Evolutionary conservation across 2,329 filamentous ascomycete species (phyloP).

Genomic region (Fusarium coffeatum): DNA sequence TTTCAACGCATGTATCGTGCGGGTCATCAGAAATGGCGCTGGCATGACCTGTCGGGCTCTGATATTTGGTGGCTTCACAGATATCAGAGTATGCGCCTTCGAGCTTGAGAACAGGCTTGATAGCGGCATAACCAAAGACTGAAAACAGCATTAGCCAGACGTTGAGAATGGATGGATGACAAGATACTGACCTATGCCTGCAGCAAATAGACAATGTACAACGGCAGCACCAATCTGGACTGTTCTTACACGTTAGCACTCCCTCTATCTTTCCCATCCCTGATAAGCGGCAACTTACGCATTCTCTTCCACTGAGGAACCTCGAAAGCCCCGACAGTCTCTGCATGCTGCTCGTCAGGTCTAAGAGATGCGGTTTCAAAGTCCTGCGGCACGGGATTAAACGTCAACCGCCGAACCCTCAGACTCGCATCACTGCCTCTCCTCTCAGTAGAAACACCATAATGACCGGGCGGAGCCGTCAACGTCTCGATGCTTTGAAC

Average conservation of each 20-base stretch:
- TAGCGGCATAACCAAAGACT: constrained; percentile 85
- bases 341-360: constrained; percentile 53
- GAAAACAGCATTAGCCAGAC: not conserved
- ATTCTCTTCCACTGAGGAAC: constrained; percentile 66
- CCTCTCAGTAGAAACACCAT: constrained; percentile 43
- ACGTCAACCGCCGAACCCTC: constrained; percentile 62
- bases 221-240: constrained; percentile 49
- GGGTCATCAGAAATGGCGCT: constrained; percentile 37
- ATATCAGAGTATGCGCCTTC: constrained; percentile 77
- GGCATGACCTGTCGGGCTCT: constrained; percentile 1
- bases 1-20: constrained; percentile 58
- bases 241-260: constrained; percentile 26
- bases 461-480: constrained; percentile 46
- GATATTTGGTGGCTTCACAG: constrained; percentile 57
- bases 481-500: constrained; percentile 66
- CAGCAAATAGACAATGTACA: constrained; percentile 73
- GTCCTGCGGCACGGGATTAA: constrained; percentile 65
- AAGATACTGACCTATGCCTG: constrained; percentile 65
- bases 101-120: constrained; percentile 82
- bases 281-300: constrained; percentile 52
- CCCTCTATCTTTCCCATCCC: not conserved
- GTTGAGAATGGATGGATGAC: not conserved
- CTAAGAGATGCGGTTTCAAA: constrained; percentile 59
- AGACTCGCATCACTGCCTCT: constrained; percentile 60
- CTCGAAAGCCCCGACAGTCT: constrained; percentile 64